These are phyloP conservation scores for Phytophthora aleatoria DNA, from an alignment of 352 stramenopile species.

Conservation along the genomic window DNA sequence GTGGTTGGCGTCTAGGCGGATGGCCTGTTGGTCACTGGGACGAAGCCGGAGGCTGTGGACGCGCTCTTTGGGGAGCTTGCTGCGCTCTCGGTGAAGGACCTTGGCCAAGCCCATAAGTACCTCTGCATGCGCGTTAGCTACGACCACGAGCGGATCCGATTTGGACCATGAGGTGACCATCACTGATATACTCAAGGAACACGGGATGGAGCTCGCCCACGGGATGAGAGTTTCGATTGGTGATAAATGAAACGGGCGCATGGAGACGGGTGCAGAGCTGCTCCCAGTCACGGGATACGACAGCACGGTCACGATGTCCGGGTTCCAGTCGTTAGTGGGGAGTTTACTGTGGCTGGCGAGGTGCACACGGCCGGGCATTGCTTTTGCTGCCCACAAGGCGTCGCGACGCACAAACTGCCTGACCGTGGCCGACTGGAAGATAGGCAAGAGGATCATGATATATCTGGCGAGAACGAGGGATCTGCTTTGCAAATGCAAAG, in stretches of 20 bases:
- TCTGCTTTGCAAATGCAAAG: slow-evolving; percentile 9
- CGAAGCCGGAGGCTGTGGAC: not conserved
- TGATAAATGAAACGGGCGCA: not conserved
- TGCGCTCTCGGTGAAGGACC: slow-evolving; percentile 33
- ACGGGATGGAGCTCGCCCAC: slow-evolving; percentile 23
- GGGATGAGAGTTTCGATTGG: not conserved
- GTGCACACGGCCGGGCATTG: slow-evolving; percentile 34
- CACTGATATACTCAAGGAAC: slow-evolving; percentile 22
- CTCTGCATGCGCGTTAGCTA: slow-evolving; percentile 33
- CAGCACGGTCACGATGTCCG: slow-evolving; percentile 2
- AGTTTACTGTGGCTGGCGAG: slow-evolving; percentile 38
- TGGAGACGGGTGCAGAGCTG: not conserved
- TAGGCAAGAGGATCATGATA: slow-evolving; percentile 16
- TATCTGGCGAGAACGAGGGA: slow-evolving; percentile 16
- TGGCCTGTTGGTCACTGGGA: slow-evolving; percentile 3
- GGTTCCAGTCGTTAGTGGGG: slow-evolving; percentile 39
- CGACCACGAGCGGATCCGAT: slow-evolving; percentile 4
- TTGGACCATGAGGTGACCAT: slow-evolving; percentile 33
- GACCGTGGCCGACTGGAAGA: slow-evolving; percentile 10
- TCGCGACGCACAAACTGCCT: slow-evolving; percentile 13
- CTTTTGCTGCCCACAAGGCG: slow-evolving; percentile 29
- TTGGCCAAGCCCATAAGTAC: slow-evolving; percentile 29
- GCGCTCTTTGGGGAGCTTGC: slow-evolving; percentile 18
- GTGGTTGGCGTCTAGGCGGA: not conserved
- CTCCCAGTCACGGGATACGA: not conserved